Base-by-base conservation (phyloP, 2,329 filamentous ascomycete species). In the Rosellinia necatrix region DNA sequence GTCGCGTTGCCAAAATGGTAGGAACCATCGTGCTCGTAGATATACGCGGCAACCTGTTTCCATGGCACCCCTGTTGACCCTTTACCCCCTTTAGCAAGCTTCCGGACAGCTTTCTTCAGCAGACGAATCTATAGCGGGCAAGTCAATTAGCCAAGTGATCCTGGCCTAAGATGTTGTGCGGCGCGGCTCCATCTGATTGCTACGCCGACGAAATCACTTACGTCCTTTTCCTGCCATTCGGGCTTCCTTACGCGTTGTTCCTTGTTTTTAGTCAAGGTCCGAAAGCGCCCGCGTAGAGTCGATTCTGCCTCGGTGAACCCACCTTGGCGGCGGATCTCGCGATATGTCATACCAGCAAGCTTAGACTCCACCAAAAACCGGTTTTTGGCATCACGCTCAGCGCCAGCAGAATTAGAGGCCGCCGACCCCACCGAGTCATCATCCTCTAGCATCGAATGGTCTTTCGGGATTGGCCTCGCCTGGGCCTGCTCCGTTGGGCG, bases 281-380 rank as follows among this genome's bases (percentile, higher is more conserved):
- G 78, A 63, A 82, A 85, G 0, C 88, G 80, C 0, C 89, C 89
- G 12, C 89, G 80, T 32, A 92, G 76, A 0, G 89, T 92, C 9
- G 87, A 89, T 71, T 90, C 88, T 1, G 87, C 85, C 64, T 89
- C 86, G 0, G 68, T 71, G 60, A 87, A 87, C 1, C 76, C 72
- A 12, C 85, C 82, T 15, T 73, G 66, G 6, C 68, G 64, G 32
- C 80, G 80, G 64, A 91, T 90, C 56, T 88, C 78, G 50, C 79
- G 81, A 72, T 90, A 91, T 0, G 86, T 84, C 74, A 83, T 74
- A 3, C 86, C 86, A 1, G 74, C 69, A 6, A 70, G 65, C 68
- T 84, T 85, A 21, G 78, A 75, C n/a, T 76, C 66, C 13, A 88
- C 69, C 1, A 90, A 75, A 37, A 78, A 79, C 3, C 75, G 68